A percentile compares a stretch with the other conserved stretches of the same genome.
phyloP scores from a whole-genome alignment of 345 rosid genomes.

The Citrus hindsii region DNA sequence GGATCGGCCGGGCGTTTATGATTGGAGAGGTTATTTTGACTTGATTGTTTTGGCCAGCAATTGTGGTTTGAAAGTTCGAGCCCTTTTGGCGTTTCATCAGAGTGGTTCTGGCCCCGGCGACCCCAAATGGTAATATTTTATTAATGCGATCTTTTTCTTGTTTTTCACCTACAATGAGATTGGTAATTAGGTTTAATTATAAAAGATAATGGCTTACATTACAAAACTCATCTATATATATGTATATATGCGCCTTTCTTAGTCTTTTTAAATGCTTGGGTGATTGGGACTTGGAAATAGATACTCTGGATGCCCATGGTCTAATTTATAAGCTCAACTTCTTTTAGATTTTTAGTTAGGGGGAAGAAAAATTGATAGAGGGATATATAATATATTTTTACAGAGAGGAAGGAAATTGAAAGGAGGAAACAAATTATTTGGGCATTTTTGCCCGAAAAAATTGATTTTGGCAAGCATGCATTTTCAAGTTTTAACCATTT shows the following conservation, averaged over 20 bases:
- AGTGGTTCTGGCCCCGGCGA: constrained; percentile 37
- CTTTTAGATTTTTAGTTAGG: background rate
- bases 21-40: constrained; percentile 44
- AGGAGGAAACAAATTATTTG: background rate
- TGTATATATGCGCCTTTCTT: background rate
- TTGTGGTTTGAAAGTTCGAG: constrained; percentile 45
- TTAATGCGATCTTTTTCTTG: background rate
- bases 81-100: constrained; percentile 46
- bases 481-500: background rate
- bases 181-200: background rate
- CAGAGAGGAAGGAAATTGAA: background rate
- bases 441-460: background rate
- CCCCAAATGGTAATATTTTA: constrained; percentile 33
- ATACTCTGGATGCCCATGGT: background rate
- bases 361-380: background rate
- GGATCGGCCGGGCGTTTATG: constrained; percentile 38
- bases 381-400: background rate
- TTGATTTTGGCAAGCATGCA: background rate
- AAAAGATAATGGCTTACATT: background rate
- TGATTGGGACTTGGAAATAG: background rate
- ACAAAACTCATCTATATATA: no score
- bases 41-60: constrained; percentile 36
- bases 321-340: background rate
- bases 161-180: background rate
- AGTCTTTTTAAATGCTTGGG: background rate